Evolutionary conservation across 306 rosid genomes (phyloP).

Genomic region (Cucumis melo): DNA sequence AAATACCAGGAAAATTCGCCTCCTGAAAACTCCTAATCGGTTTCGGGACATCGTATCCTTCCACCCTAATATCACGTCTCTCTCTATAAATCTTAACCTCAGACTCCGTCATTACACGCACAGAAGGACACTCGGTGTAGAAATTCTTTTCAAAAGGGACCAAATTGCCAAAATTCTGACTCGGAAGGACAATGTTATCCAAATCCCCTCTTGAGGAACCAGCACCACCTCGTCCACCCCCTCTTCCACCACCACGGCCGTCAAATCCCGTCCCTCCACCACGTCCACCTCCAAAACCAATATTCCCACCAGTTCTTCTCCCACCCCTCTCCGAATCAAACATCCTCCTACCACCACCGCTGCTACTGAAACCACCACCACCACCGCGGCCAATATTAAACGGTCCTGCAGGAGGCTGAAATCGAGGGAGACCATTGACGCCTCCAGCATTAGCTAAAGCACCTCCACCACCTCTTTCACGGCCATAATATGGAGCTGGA

Average conservation of each 20-base stretch:
- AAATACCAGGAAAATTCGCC: constrained; percentile 71
- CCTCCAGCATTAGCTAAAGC: constrained; percentile 16
- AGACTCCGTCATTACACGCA: constrained; percentile 60
- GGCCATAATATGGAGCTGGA: constrained; percentile 15
- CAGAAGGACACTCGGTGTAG: constrained; percentile 44
- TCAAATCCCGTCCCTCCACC: constrained; percentile 20
- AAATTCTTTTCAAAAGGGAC: constrained; percentile 86
- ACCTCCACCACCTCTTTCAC: constrained; percentile 20
- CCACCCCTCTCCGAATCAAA: constrained; percentile 25
- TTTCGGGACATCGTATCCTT: constrained; percentile 73
- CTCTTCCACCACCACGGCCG: constrained; percentile 34
- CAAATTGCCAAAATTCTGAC: constrained; percentile 64
- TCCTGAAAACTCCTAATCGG: constrained; percentile 64
- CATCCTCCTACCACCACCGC: constrained; percentile 21
- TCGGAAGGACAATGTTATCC: constrained; percentile 57
- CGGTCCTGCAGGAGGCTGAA: constrained; percentile 57
- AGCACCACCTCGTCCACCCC: constrained; percentile 47
- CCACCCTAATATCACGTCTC: constrained; percentile 62
- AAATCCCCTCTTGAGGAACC: constrained; percentile 60
- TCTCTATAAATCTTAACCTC: constrained; percentile 46
- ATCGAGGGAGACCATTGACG: constrained; percentile 27
- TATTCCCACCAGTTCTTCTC: constrained; percentile 7
- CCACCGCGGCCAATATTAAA: constrained; percentile 56
- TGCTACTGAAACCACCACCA: constrained; percentile 7
- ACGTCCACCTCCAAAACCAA: constrained; percentile 23